phyloP scores from a whole-genome alignment of 345 rosid genomes.

The Acer campestre region DNA sequence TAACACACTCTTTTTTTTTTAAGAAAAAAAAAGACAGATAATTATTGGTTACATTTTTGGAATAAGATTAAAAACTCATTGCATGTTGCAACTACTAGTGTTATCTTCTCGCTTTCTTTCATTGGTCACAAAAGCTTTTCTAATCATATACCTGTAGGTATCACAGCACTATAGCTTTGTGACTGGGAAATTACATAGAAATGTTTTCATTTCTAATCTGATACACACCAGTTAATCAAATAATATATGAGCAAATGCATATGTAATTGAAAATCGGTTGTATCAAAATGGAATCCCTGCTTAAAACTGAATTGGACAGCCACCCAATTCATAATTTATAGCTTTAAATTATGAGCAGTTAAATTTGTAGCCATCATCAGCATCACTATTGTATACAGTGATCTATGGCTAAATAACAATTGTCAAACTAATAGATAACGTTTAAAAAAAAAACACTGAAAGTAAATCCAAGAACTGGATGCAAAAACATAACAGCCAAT shows the following conservation, averaged over 20 bases:
- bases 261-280: not conserved
- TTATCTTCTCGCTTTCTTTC: not conserved
- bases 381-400: not conserved
- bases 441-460: not conserved
- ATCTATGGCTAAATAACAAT: not conserved
- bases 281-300: not conserved
- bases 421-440: not conserved
- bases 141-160: not conserved
- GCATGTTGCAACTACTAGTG: not conserved
- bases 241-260: not conserved
- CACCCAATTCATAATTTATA: not conserved
- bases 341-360: not conserved
- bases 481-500: not conserved
- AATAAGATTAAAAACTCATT: not conserved
- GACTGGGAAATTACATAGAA: not conserved
- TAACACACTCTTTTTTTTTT: not conserved
- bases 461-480: not conserved
- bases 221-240: not conserved
- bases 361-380: not conserved
- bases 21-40: too few species aligned
- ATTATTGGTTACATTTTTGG: too few species aligned
- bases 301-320: not conserved
- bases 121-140: not conserved
- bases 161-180: not conserved
- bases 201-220: not conserved